phyloP scores from a whole-genome alignment of 2,329 filamentous ascomycete genomes.

The Alternaria sp. region DNA sequence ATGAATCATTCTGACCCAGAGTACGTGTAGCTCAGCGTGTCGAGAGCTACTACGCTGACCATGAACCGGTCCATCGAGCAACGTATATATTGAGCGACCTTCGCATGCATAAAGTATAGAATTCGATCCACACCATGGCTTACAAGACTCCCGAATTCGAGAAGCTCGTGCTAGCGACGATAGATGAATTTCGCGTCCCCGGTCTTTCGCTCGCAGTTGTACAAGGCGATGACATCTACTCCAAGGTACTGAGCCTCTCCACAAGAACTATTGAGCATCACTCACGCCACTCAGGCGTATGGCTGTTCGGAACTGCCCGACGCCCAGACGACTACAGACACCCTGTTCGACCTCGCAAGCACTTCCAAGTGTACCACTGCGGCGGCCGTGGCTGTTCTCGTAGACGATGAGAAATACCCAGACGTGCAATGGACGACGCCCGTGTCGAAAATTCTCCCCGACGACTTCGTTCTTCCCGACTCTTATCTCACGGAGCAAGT shows the following conservation, averaged over 20 bases:
- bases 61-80: neutral
- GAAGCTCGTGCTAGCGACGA: neutral
- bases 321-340: neutral
- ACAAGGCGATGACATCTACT: neutral
- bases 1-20: neutral
- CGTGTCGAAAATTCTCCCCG: neutral
- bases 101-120: neutral
- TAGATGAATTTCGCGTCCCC: neutral
- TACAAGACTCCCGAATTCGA: neutral
- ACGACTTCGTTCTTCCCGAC: neutral
- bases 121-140: neutral
- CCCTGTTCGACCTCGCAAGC: neutral
- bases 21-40: neutral
- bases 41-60: neutral
- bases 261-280: neutral
- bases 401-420: neutral
- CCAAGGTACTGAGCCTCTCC: neutral
- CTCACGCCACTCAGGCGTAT: neutral
- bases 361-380: neutral
- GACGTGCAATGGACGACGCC: neutral
- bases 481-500: neutral
- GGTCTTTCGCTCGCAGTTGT: neutral
- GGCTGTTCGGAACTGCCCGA: neutral
- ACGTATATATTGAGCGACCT: neutral
- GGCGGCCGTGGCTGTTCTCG: neutral